Base-by-base conservation (phyloP, 306 rosid genomes). In the Cicer pinnatifidum region DNA sequence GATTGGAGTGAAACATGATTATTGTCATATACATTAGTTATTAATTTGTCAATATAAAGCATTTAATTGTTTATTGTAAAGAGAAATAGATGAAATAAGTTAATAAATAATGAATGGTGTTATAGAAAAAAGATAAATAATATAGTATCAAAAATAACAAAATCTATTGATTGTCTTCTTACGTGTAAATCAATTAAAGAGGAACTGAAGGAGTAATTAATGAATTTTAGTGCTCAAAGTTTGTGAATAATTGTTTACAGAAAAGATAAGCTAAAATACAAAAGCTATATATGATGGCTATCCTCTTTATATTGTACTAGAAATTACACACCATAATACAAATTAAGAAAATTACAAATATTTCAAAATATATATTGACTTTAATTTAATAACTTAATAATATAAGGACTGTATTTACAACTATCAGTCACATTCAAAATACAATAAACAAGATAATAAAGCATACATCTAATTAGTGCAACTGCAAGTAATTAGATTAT, bases 381-480 rank as follows among this genome's bases (percentile, higher is more conserved):
- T 41, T 77, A 76, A 75, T 78, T 40, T 65, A 72, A 72, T 53
- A 52, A 73, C 56, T 75, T 10, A 16, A 78, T 59, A 80, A 78
- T 67, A 82, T 41, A 77, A 50, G 53, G 52, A 82, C 78, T 84
- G 64, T 82, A 88, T 85, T 80, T 88, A 85, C 91, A 86, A 56
- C 39, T 71, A 71, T 38, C 58, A 82, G 11, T 75, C 60, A 41
- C 80, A 80, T 57, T 33, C 59, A 68, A 68, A 80, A 69, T 50
- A 66, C 68, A 73, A 64, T 38, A 75, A 72, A 82, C 78, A 82
- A 75, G 74, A 69, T 20, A 76, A 66, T 54, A 77, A 73, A 67
- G 35, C 83, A 80, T 67, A 53, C 52, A 69, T 65, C 67, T 70
- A 28, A 76, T 73, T 54, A 58, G 50, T 65, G 65, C 79, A 85